These are phyloP conservation scores for Rhizophagus prolifer DNA, from an alignment of 192 early-diverging fungal species.

Conservation along the genomic window DNA sequence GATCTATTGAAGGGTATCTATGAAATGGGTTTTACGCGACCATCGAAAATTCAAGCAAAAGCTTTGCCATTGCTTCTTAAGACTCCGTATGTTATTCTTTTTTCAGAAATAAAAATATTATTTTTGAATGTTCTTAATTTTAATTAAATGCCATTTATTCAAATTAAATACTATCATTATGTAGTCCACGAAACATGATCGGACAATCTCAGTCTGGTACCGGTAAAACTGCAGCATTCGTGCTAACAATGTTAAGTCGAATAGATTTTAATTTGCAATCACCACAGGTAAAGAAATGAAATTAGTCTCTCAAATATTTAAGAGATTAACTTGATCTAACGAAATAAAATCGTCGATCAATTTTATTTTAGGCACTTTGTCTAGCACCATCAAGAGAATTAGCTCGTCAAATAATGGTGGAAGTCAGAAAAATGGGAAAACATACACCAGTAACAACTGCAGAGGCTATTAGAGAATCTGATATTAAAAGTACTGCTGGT, in stretches of 20 bases:
- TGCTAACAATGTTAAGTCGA: constrained; percentile 87
- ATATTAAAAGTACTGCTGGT: constrained; percentile 16
- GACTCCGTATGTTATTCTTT: constrained; percentile 61
- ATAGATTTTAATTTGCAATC: constrained; percentile 66
- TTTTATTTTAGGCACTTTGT: constrained; percentile 66
- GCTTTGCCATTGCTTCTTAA: constrained; percentile 86
- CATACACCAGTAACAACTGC: constrained; percentile 74
- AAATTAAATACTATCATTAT: neutral
- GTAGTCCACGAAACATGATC: constrained; percentile 90
- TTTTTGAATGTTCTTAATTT: neutral
- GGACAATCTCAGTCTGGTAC: constrained; percentile 98
- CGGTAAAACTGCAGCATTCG: constrained; percentile 97
- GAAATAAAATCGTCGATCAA: too few species aligned
- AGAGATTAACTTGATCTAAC: neutral
- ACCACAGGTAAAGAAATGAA: constrained; percentile 60
- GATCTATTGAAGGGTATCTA: constrained; percentile 92
- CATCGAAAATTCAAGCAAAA: constrained; percentile 94
- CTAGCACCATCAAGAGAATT: constrained; percentile 92
- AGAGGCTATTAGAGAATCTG: constrained; percentile 77
- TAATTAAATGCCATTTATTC: too few species aligned
- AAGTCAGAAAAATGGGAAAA: constrained; percentile 88
- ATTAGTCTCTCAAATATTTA: neutral
- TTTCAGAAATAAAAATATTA: neutral
- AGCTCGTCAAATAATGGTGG: constrained; percentile 92
- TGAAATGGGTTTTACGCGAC: constrained; percentile 88